These are phyloP conservation scores for Nicotiana tabacum DNA, from an alignment of 257 asterid species.

Conservation along the genomic window DNA sequence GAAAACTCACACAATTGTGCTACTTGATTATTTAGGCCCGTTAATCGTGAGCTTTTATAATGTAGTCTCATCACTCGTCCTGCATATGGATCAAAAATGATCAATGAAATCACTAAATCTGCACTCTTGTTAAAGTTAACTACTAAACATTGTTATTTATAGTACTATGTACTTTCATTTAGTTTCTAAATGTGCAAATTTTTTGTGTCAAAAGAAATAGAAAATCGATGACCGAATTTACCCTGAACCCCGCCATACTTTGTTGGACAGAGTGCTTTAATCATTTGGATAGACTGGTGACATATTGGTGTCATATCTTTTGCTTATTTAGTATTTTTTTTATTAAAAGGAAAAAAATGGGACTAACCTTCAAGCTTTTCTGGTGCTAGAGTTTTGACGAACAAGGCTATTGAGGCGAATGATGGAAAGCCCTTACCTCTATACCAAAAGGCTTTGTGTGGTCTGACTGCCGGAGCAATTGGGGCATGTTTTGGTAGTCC, in stretches of 20 bases:
- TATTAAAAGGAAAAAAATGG: no score
- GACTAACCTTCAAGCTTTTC: no score
- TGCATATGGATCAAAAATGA: neutral
- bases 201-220: neutral
- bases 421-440: slow-evolving; percentile 90
- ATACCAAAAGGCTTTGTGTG: slow-evolving; percentile 93
- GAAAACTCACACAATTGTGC: neutral
- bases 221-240: neutral
- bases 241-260: neutral
- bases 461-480: slow-evolving; percentile 95
- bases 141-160: neutral
- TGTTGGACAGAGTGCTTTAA: neutral
- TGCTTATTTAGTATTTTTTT: neutral
- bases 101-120: neutral
- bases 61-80: neutral
- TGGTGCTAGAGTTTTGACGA: slow-evolving; percentile 60
- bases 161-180: neutral
- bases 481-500: slow-evolving; percentile 93
- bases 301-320: neutral
- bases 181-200: neutral
- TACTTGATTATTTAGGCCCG: neutral
- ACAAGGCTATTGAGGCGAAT: slow-evolving; percentile 84
- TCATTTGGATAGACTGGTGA: neutral
- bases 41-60: neutral
- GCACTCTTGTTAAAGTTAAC: neutral